Evolutionary conservation across 306 rosid species (phyloP).

Genomic region (Chamaecrista fasciculata): DNA sequence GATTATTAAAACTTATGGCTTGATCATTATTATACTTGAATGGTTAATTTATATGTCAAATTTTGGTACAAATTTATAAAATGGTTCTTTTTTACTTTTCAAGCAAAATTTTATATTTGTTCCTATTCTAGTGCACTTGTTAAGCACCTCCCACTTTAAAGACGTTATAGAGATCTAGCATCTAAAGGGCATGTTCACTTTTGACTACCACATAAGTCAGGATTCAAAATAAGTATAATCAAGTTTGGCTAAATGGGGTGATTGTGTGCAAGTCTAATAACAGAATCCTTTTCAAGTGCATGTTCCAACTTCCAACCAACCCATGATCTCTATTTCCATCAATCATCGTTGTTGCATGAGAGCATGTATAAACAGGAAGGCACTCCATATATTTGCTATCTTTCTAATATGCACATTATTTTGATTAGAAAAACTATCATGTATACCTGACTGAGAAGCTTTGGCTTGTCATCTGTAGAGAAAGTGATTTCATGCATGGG

Average conservation of each 20-base stretch:
- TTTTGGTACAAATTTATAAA: no score
- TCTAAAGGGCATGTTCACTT: no score
- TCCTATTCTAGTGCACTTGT: no score
- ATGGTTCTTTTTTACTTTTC: no score
- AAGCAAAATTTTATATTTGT: no score
- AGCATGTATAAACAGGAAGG: neutral
- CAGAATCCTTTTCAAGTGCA: constrained; percentile 2
- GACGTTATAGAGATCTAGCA: no score
- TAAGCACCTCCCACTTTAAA: no score
- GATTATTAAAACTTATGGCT: no score
- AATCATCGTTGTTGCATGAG: neutral
- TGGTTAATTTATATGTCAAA: no score
- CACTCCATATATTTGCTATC: neutral
- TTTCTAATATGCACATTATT: neutral
- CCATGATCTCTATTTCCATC: constrained; percentile 19
- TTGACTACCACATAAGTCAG: constrained; percentile 6
- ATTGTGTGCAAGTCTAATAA: neutral
- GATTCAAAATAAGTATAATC: constrained; percentile 11
- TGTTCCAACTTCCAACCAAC: constrained; percentile 8
- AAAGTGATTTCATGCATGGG: constrained; percentile 98
- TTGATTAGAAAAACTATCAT: constrained; percentile 18
- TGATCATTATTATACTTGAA: no score
- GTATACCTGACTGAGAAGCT: constrained; percentile 98
- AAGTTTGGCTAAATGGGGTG: constrained; percentile 24
- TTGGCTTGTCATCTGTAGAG: constrained; percentile 95